These are phyloP conservation scores for Cyberlindnera amylophila DNA, from an alignment of 805 yeast species.

Conservation along the genomic window DNA sequence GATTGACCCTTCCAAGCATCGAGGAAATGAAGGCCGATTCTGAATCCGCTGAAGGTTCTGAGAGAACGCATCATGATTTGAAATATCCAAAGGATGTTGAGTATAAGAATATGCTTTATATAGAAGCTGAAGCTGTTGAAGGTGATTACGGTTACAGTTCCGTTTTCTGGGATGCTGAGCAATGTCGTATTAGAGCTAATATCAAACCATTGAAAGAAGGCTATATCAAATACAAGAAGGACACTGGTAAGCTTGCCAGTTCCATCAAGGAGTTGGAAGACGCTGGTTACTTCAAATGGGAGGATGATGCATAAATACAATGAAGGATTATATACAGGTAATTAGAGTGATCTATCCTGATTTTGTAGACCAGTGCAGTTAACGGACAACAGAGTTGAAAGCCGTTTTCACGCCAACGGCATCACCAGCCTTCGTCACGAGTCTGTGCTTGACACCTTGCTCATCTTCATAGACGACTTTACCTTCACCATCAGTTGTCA, in stretches of 20 bases:
- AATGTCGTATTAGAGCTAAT: conserved; percentile 39
- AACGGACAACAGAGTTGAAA: conserved; percentile 13
- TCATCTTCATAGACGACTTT: conserved; percentile 9
- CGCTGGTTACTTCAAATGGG: conserved; percentile 32
- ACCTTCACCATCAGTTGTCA: conserved; percentile 14
- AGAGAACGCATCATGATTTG: conserved; percentile 48
- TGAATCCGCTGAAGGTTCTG: conserved; percentile 42
- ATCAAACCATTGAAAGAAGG: conserved; percentile 43
- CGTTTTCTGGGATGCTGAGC: conserved; percentile 48
- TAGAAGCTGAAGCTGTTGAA: conserved; percentile 34
- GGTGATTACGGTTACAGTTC: conserved; percentile 45
- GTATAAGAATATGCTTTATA: conserved; percentile 46
- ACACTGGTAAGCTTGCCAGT: conserved; percentile 36
- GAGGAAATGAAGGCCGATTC: conserved; percentile 46
- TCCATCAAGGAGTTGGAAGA: conserved; percentile 38
- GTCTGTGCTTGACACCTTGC: conserved; percentile 1
- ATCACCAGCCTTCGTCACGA: conserved; percentile 4
- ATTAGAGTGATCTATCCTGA: too few relatives aligned
- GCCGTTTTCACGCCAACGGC: conserved; percentile 10
- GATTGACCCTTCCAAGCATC: conserved; percentile 45
- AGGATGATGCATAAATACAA: too few relatives aligned
- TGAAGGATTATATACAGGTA: too few relatives aligned
- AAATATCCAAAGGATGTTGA: conserved; percentile 55
- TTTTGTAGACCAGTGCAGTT: neutral
- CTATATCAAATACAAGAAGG: conserved; percentile 37